Base-by-base conservation (phyloP, 148 eudicot species). In the Chenopodium suecicum region DNA sequence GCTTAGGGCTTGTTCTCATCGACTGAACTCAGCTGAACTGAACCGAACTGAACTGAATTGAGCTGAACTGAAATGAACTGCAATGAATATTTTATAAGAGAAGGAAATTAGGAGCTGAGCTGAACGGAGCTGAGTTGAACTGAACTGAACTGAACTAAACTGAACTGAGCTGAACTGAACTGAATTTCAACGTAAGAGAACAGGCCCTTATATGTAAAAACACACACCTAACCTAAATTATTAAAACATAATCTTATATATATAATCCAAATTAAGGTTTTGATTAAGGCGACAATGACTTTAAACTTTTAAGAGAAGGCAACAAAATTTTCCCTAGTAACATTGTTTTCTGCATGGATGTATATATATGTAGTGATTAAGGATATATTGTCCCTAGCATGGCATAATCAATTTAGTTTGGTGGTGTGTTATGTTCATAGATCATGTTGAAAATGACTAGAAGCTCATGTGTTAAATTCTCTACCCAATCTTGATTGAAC, bases 351-450 rank as follows among this genome's bases (percentile, higher is more conserved):
- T 25, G 37, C 63, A 54, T 48, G 66, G 37, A 20, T 17, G 78
- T 50, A 50, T 56, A 56, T 56, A 56, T 3, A 56, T 56, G 4
- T 56, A 16, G 60, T 12, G 19, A 56, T 56, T 56, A 56, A 16
- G 60, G 60, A 4, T 56, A 0, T 6, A 31, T 56, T 52, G 65
- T 47, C 78, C 56, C 12, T 9, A 10, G 68, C 68, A 76, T 75
- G 66, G 46, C 22, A 27, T 79, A 78, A 67, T 69, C 7, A 69
- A 79, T 48, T 11, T 23, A 56, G 71, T 58, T 80, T 58, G 82
- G 82, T 80, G 70, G 46, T 37, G 23, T 80, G 77, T 80, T 71
- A 62, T 11, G 75, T 16, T 81, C 78, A 29, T 10, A 16, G 16
- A 52, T 52, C 16, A 52, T 52, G 14, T 16, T 73, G 67, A 81